Base-by-base conservation (phyloP, 1,284 basidiomycete genomes). In the Bothia castanella region DNA sequence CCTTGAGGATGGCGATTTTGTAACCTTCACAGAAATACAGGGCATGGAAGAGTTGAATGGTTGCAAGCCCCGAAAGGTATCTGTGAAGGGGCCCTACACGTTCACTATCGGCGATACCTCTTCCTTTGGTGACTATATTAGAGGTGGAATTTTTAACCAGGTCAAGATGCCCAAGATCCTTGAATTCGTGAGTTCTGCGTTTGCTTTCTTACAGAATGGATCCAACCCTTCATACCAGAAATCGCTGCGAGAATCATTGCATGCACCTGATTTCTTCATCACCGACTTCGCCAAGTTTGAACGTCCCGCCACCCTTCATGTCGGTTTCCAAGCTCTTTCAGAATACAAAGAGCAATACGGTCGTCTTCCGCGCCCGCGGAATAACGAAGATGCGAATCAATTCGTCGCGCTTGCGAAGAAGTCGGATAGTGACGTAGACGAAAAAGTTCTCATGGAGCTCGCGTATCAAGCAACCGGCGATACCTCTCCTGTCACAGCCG, bases 211-310 rank as follows among this genome's bases (percentile, higher is more conserved):
- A 0, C 14, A 36, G 31, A 17, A 36, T n/a, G 43, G n/a, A 42
- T 42, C 40, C 35, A 44, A 49, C 59, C 34, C 13, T 47, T 38
- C 11, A 13, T 37, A 44, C 6, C 61, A 96, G 93, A 97, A 97
- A 92, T 85, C 94, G 7, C 79, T 99, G 37, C 82, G 87, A 60
- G 93, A 98, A 61, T 93, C 93, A 5, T 69, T 92, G 51, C 77
- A 81, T 60, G 69, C 78, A 41, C 96, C 97, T 1, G 96, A 99
- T 62, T 83, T 83, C 65, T 90, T 98, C 74, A 85, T 98, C 58
- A 94, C 95, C 47, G 97, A 99, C 70, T 99, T 97, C 62, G 94
- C 92, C 66, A 99, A 99, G 70, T 98, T 94, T 62, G 96, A 99
- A 63, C 85, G 94, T 21, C 95, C 95, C 5, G 72, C 88, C 5